Base-by-base conservation (phyloP, 169 alveolate genomes). In the Plasmodium falciparum region DNA sequence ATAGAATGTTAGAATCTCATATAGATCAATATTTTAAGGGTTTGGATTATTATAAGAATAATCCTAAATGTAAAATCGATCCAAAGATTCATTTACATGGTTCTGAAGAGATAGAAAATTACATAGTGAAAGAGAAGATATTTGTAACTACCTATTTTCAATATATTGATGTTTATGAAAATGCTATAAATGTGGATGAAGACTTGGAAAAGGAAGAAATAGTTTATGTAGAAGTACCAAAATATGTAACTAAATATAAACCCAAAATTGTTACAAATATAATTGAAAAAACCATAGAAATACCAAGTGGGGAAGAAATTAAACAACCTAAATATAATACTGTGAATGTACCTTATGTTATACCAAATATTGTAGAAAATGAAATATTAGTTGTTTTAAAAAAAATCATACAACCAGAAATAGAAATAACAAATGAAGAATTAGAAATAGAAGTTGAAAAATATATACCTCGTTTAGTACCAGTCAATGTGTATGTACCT, bases 401-500 rank as follows among this genome's bases (percentile, higher is more conserved):
- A 45, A 80, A 80, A 8, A 80, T 54, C 39, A 47, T 80, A 2
- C 71, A 80, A 33, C 91, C 91, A 56, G 71, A 80, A 69, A 80
- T 80, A 4, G 85, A 54, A 50, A 69, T 62, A 9, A 50, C 91
- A 0, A 67, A 80, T 69, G 91, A 80, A 13, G 91, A 33, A 61
- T n/a, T 80, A 33, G 78, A 80, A 69, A 62, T 80, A 3, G 78
- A 80, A 80, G 91, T 80, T 0, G 62, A 67, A 69, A 80, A 80
- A 52, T 80, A 80, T 69, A 52, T 80, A 15, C 91, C 91, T 2
- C 47, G 62, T 29, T 50, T 80, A 58, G 63, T 80, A 1, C 91
- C 91, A 6, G 91, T 80, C 0, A 80, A 80, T 69, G 91, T 80
- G 0, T 80, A 80, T 80, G 71, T 80, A 2, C 91, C 91, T 54